Percentiles rank a stretch among this genome's conserved stretches.
Evolutionary conservation across 192 early-diverging fungal species (phyloP).

Genomic region (Coemansia sp.): DNA sequence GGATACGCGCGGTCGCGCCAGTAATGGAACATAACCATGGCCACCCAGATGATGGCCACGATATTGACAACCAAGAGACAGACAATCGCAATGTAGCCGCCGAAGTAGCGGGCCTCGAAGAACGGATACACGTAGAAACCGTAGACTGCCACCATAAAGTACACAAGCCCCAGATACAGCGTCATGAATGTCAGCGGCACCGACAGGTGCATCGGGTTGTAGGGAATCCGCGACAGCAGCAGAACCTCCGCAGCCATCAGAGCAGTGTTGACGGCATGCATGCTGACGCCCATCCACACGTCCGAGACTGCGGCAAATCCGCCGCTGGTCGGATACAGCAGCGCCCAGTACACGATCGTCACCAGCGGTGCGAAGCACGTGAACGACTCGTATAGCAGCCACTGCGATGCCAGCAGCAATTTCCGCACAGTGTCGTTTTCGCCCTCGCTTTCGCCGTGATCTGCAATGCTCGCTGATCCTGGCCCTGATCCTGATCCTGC

Average conservation of each 20-base stretch:
- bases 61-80: conserved; percentile 32
- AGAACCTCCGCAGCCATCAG: conserved; percentile 36
- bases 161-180: conserved; percentile 40
- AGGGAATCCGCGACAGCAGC: conserved; percentile 24
- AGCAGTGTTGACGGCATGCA: conserved; percentile 39
- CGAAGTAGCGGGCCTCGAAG: conserved; percentile 38
- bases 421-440: conserved; percentile 16
- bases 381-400: conserved; percentile 49
- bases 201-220: conserved; percentile 18
- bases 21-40: conserved; percentile 37
- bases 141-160: conserved; percentile 50
- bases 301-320: conserved; percentile 11
- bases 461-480: background rate
- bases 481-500: background rate
- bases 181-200: conserved; percentile 15
- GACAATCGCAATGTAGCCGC: conserved; percentile 33
- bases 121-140: conserved; percentile 54
- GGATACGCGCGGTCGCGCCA: conserved; percentile 29
- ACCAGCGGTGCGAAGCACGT: conserved; percentile 48
- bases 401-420: conserved; percentile 34
- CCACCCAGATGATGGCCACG: conserved; percentile 36
- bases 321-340: conserved; percentile 32
- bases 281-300: conserved; percentile 48
- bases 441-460: background rate
- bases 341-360: conserved; percentile 43